Conservation (phyloP, 2,329 filamentous ascomycete genomes). For the Cladosporium sphaerospermum region DNA sequence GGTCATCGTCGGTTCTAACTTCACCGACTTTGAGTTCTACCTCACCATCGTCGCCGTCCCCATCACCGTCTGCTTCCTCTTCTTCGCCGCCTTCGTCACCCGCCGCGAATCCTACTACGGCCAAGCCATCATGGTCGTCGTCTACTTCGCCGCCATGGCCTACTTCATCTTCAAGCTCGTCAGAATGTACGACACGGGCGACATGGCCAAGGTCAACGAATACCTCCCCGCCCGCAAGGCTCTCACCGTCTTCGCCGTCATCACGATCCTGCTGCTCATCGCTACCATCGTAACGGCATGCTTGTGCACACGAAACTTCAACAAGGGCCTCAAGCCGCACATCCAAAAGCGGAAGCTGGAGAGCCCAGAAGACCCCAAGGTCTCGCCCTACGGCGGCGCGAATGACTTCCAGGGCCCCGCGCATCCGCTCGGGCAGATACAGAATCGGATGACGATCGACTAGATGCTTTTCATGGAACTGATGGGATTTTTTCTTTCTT, state of each 20-base stretch:
- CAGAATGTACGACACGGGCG: constrained; percentile 72
- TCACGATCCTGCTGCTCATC: constrained; percentile 83
- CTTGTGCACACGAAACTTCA: constrained; percentile 86
- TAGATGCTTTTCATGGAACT: constrained; percentile 16
- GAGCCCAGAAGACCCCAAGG: not conserved
- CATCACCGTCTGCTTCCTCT: constrained; percentile 80
- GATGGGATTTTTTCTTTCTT: too few species aligned
- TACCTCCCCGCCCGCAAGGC: constrained; percentile 79
- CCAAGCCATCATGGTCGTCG: constrained; percentile 68
- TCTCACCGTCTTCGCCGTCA: constrained; percentile 86
- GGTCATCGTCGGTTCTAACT: constrained; percentile 75
- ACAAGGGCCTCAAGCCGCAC: constrained; percentile 81
- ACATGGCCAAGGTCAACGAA: constrained; percentile 30
- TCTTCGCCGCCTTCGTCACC: constrained; percentile 79
- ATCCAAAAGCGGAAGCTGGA: constrained; percentile 53
- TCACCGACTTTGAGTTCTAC: constrained; percentile 67
- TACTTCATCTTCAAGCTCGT: constrained; percentile 99
- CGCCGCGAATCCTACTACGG: constrained; percentile 73
- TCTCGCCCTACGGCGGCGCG: constrained; percentile 13
- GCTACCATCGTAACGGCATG: constrained; percentile 82
- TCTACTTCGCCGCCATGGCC: constrained; percentile 81
- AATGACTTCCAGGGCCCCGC: constrained; percentile 21
- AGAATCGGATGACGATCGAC: constrained; percentile 44
- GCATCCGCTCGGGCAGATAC: constrained; percentile 27
- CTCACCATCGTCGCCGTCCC: constrained; percentile 86